A percentile compares a stretch with the other conserved stretches of the same genome.
Evolutionary conservation across 306 rosid species (phyloP).

Genomic region (Canavalia ensiformis): DNA sequence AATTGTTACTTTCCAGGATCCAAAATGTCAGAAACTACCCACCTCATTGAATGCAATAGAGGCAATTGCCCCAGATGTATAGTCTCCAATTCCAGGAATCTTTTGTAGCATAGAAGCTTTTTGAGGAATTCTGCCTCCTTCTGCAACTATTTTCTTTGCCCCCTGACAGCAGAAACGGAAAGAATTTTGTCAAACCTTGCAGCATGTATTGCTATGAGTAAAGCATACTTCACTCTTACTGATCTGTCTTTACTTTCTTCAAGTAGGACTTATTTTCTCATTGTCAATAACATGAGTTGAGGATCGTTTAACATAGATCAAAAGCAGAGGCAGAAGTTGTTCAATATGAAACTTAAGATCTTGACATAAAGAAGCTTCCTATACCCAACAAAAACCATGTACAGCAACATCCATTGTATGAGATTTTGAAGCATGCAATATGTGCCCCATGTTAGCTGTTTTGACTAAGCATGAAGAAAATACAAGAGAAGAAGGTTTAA

Average conservation of each 20-base stretch:
- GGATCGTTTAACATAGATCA: constrained; percentile 32
- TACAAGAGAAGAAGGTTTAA: background rate
- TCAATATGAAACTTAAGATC: constrained; percentile 32
- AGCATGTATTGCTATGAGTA: constrained; percentile 26
- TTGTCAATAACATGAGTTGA: background rate
- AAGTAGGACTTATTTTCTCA: constrained; percentile 8
- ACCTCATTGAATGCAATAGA: constrained; percentile 94
- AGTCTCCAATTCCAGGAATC: constrained; percentile 88
- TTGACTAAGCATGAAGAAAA: constrained; percentile 9
- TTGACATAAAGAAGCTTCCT: constrained; percentile 17
- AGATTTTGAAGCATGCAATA: constrained; percentile 31
- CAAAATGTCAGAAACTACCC: constrained; percentile 47
- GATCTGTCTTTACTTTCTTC: constrained; percentile 32
- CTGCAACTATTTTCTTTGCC: constrained; percentile 79
- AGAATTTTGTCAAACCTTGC: constrained; percentile 7
- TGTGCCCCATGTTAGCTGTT: background rate
- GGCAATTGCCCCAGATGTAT: constrained; percentile 93
- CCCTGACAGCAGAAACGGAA: constrained; percentile 67
- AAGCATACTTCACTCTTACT: constrained; percentile 1
- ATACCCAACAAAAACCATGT: background rate
- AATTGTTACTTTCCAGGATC: constrained; percentile 33
- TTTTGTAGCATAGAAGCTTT: constrained; percentile 68
- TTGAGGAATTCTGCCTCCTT: constrained; percentile 72
- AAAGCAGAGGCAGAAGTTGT: constrained; percentile 17
- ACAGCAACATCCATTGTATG: constrained; percentile 28